Base-by-base conservation (phyloP, 106 monocot species). In the Dioscorea dumetorum region DNA sequence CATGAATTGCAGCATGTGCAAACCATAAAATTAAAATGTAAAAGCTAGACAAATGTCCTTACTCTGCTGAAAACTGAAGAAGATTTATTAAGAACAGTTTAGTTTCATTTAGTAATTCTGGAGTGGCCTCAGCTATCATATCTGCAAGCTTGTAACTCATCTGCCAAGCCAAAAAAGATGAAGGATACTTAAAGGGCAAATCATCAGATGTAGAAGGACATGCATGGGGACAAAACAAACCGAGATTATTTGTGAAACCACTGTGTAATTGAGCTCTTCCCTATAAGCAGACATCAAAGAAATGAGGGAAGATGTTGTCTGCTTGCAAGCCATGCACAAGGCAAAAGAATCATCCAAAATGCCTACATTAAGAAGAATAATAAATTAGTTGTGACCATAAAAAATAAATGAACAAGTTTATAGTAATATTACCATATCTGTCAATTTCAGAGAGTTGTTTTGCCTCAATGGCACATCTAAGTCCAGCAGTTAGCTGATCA, bases 261-360 rank as follows among this genome's bases (percentile, higher is more conserved):
- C 92, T 62, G 80, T 92, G 75, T 87, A 90, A 33, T 97, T 86
- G 34, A 77, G 66, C 62, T 97, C 92, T 71, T 82, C 78, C n/a
- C 71, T 66, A 71, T 84, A 92, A 62, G 97, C 81, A 69, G 68
- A 24, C 86, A 97, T 68, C 69, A 97, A 63, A 52, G 73, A 82
- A 2, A 97, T 28, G 24, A 97, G 78, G n/a, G 86, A 87, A 74
- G 97, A 86, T 68, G 90, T 63, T 49, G 77, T 74, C 65, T 82
- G 82, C 74, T 89, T 97, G 63, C 84, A 72, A 61, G 97, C 88
- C 78, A 89, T 78, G 33, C 82, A 92, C 11, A 97, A 54, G 15
- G 97, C 82, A 84, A 62, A 84, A 57, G 91, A 73, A 76, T 97
- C 97, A 33, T 97, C 91, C 72, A 97, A 71, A 60, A 97, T 71